Evolutionary conservation across 257 asterid genomes (phyloP), one percentile per base, ranked within the genome.

Genomic region (Plectranthus barbatus): DNA sequence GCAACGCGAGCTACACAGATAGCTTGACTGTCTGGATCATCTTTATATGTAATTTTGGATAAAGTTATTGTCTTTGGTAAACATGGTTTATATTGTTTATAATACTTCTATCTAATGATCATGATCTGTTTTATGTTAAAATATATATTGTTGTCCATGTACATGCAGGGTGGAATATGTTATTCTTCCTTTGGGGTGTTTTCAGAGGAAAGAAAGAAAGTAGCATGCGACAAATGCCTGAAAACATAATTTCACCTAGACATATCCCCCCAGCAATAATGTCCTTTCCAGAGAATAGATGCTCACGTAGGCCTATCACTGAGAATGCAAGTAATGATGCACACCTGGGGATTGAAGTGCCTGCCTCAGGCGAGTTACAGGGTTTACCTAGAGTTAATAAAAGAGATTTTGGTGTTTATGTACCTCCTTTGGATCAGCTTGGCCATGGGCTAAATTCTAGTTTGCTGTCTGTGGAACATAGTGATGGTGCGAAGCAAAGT

Each of bases 111-210:
- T 45, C 45, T 34, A 65, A 58, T 45, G 26, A 17, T 15, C 6
- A 11, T 9, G 18, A 34, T 54, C 23, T 55, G 18, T 47, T 64
- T 54, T 40, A 51, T 21, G 33, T 69, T 11, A 46, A 26, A 26
- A 2, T 54, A 51, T 64, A 42, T 51, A 44, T 58, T 19, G 18
- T 19, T 57, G 26, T 33, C 53, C 60, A 46, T 69, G 42, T 40
- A 26, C 31, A 26, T 68, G 79, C 85, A 91, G 97, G 95, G 68
- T 92, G 97, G 95, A 85, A 92, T 78, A 80, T 73, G 84, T 51
- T 85, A 60, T 83, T 76, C 83, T 92, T 82, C 76, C 63, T 92
- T 42, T 89, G 97, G 97, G 97, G 95, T 47, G 95, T 87, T 60
- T 88, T 91, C 63, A 82, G 91, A 77, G 96, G 83, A 65, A 91